A percentile compares a stretch with the other conserved stretches of the same genome.
Evolutionary conservation across 2,329 filamentous ascomycete genomes (phyloP).

Genomic region (Tetracladium maxilliforme): DNA sequence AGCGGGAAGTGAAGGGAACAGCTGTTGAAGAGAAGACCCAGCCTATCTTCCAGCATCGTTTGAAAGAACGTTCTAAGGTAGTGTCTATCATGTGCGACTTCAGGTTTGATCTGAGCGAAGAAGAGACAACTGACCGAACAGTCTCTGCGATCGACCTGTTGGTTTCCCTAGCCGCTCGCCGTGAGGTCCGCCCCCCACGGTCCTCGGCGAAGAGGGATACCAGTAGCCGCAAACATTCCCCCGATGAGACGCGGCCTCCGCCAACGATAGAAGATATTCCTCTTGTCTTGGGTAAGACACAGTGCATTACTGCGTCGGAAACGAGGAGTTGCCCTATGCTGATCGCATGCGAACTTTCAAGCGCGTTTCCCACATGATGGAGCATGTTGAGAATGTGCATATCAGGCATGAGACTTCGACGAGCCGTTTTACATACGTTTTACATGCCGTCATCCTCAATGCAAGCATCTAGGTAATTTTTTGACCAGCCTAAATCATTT

Average conservation of each 20-base stretch:
- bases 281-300: too few relatives aligned
- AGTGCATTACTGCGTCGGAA: too few relatives aligned
- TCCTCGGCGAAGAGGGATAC: too few relatives aligned
- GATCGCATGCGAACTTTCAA: constrained; percentile 6
- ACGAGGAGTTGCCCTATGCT: constrained; percentile 3
- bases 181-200: too few relatives aligned
- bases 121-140: constrained; percentile 6
- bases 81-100: constrained; percentile 8
- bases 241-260: too few relatives aligned
- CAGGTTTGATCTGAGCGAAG: constrained; percentile 6
- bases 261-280: too few relatives aligned
- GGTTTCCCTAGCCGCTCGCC: constrained; percentile 3
- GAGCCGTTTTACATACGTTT: too few relatives aligned
- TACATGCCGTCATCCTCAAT: constrained; percentile 5
- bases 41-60: constrained; percentile 6
- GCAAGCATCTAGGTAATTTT: constrained; percentile 2
- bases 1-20: constrained; percentile 6
- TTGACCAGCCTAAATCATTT: constrained; percentile 7
- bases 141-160: constrained; percentile 7
- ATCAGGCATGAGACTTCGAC: constrained; percentile 3
- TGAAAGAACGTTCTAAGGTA: constrained; percentile 7
- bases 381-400: constrained; percentile 7
- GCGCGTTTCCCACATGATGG: constrained; percentile 5
- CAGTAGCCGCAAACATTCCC: too few relatives aligned
- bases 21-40: constrained; percentile 3